phyloP scores from a whole-genome alignment of 2,329 filamentous ascomycete genomes.

The Talaromyces atroroseus region DNA sequence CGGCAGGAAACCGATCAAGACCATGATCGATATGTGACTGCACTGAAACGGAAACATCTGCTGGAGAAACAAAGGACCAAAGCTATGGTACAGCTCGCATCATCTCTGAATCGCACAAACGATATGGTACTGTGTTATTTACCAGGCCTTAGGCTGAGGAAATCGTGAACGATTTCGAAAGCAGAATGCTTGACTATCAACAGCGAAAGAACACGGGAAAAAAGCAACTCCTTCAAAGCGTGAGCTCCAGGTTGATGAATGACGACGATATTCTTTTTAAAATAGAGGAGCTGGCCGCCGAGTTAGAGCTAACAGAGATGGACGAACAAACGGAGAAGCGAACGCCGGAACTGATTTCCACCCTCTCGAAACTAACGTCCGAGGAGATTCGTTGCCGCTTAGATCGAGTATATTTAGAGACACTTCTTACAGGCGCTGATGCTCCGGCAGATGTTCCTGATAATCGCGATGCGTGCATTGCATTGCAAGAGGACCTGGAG shows the following conservation, averaged over 20 bases:
- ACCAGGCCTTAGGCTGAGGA: conserved; percentile 31
- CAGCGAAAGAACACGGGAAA: conserved; percentile 28
- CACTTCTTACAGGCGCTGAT: conserved; percentile 13
- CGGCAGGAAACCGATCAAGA: conserved; percentile 21
- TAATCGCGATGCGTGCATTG: conserved; percentile 17
- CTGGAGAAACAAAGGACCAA: conserved; percentile 29
- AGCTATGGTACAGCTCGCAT: conserved; percentile 24
- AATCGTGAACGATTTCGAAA: conserved; percentile 29
- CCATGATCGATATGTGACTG: conserved; percentile 23
- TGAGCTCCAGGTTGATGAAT: conserved; percentile 31
- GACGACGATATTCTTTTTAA: conserved; percentile 30
- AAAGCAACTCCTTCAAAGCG: conserved; percentile 28
- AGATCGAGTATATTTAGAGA: conserved; percentile 36
- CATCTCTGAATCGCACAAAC: background rate
- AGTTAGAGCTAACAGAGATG: conserved; percentile 24
- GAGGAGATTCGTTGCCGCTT: conserved; percentile 36
- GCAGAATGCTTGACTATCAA: conserved; percentile 24
- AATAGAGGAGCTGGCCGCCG: conserved; percentile 26
- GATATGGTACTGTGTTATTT: background rate
- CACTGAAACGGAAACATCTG: conserved; percentile 31
- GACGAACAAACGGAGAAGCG: conserved; percentile 26
- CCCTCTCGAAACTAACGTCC: conserved; percentile 28
- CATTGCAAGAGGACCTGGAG: conserved; percentile 32
- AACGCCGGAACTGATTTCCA: conserved; percentile 23
- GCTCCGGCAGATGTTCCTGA: conserved; percentile 9